These are phyloP conservation scores for Kuraishia floccosa DNA, from an alignment of 805 yeast species.

Conservation along the genomic window DNA sequence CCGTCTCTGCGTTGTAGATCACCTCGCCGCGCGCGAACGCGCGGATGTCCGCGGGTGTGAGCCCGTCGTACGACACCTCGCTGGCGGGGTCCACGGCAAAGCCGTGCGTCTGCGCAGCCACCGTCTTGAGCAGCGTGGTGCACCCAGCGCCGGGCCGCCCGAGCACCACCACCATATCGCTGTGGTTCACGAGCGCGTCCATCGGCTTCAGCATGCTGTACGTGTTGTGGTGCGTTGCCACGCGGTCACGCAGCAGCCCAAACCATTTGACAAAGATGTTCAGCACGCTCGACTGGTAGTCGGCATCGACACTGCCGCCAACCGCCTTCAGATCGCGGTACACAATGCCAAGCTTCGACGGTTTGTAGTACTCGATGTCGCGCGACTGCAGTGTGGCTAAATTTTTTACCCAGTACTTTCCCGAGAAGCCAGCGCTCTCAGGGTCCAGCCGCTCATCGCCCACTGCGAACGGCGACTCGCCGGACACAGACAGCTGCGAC, in stretches of 20 bases:
- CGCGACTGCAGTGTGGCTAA: constrained; percentile 36
- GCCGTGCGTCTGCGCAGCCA: constrained; percentile 46
- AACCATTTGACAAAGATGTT: constrained; percentile 23
- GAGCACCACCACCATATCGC: constrained; percentile 20
- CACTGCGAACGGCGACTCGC: constrained; percentile 1
- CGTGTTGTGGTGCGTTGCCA: constrained; percentile 9
- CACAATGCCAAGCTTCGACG: constrained; percentile 43
- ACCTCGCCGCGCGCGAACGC: constrained; percentile 48
- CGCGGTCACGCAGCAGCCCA: constrained; percentile 6
- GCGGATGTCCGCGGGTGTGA: constrained; percentile 31
- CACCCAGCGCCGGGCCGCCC: constrained; percentile 45
- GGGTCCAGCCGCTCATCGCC: constrained; percentile 46
- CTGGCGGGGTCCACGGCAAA: constrained; percentile 33
- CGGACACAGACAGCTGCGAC: not conserved
- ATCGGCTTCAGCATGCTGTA: constrained; percentile 37
- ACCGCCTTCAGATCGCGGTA: constrained; percentile 50
- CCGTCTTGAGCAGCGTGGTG: constrained; percentile 45
- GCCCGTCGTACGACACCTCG: constrained; percentile 36
- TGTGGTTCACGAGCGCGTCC: constrained; percentile 30
- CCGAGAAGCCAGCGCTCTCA: constrained; percentile 37
- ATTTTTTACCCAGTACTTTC: constrained; percentile 55
- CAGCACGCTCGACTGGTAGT: constrained; percentile 51
- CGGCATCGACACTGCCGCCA: constrained; percentile 50
- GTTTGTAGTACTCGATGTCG: constrained; percentile 52
- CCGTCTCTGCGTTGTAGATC: constrained; percentile 54